Base-by-base conservation (phyloP, 768 basidiomycete species). In the Mycena polygramma region DNA sequence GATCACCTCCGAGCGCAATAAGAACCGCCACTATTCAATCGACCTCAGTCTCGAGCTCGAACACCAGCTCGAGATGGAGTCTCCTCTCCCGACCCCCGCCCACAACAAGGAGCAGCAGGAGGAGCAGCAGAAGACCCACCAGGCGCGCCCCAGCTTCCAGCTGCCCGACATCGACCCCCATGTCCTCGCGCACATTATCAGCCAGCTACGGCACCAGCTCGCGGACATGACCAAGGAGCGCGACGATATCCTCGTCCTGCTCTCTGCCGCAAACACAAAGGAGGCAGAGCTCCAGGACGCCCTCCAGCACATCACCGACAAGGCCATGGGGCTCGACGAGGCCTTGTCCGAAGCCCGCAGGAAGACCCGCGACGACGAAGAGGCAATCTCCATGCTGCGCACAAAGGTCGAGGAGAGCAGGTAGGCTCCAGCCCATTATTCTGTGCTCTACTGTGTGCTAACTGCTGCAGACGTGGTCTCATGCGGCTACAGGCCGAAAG, bases 371-470 rank as follows among this genome's bases (percentile, higher is more conserved):
- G 94, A 95, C 55, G 91, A 94, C 64, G 93, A 93, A 75, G 90
- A 94, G 69, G 90, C 92, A 45, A 93, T 96, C 57, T 80, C 83
- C 4, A 81, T 95, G 79, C 82, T 96, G 58, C 87, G 94, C 43
- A 85, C 88, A n/a, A 95, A 95, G 78, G 93, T 95, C 4, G 94
- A 95, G 75, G 94, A 95, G 79, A 94, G 93, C 85, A 87, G 94
- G 94, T 93, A 22, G 35, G 45, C 10, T 30, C 30, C 30, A 30
- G 10, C 26, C 26, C 43, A 26, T 30, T 11, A 4, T 35, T 9
- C 17, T n/a, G 51, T 20, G 43, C 39, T 41, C 46, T 36, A 48
- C 66, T 71, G 19, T 49, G 17, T 73, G 54, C 64, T 69, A n/a
- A 55, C 49, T 53, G 10, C 30, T 41, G 35, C 76, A 94, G 94